Evolutionary conservation across 225 moss, liverwort and hornwort genomes (phyloP).

Genomic region (Bryoerythrophyllum caledonicum): DNA sequence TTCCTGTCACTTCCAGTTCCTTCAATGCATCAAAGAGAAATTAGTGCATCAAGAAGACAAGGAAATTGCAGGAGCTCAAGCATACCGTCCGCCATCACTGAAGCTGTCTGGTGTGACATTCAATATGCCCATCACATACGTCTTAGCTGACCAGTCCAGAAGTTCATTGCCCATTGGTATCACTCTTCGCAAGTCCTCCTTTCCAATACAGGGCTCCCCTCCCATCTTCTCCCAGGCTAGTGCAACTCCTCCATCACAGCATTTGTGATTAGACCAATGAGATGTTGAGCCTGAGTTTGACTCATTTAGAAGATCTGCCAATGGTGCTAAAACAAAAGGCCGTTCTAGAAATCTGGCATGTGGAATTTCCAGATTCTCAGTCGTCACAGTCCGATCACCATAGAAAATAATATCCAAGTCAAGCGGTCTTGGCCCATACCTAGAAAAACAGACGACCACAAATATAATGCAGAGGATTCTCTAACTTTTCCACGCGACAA

Average conservation of each 20-base stretch:
- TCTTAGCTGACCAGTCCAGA: slow-evolving; percentile 79
- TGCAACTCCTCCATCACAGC: slow-evolving; percentile 62
- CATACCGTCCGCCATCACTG: slow-evolving; percentile 82
- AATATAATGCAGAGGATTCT: slow-evolving; percentile 3
- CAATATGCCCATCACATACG: slow-evolving; percentile 88
- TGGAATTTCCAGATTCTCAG: slow-evolving; percentile 75
- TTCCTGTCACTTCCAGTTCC: background rate
- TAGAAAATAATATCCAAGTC: slow-evolving; percentile 95
- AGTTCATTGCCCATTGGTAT: slow-evolving; percentile 73
- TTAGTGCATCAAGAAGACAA: slow-evolving; percentile 9
- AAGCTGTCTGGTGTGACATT: slow-evolving; percentile 95
- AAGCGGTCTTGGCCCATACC: slow-evolving; percentile 84
- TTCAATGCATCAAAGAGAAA: slow-evolving; percentile 12
- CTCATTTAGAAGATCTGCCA: slow-evolving; percentile 66
- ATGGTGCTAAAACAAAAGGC: slow-evolving; percentile 85
- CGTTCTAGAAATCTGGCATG: slow-evolving; percentile 79
- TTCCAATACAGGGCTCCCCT: slow-evolving; percentile 75
- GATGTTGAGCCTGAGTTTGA: slow-evolving; percentile 29
- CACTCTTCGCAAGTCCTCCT: slow-evolving; percentile 77
- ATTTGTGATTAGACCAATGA: slow-evolving; percentile 73
- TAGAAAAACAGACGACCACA: slow-evolving; percentile 20
- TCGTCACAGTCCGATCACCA: slow-evolving; percentile 57
- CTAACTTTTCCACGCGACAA: background rate
- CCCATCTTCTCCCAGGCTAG: slow-evolving; percentile 63
- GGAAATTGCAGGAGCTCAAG: slow-evolving; percentile 5